Percentiles rank a stretch among this genome's conserved stretches.
These are phyloP conservation scores for Vachellia collinsii DNA, from an alignment of 306 rosid genomes.

Conservation along the genomic window DNA sequence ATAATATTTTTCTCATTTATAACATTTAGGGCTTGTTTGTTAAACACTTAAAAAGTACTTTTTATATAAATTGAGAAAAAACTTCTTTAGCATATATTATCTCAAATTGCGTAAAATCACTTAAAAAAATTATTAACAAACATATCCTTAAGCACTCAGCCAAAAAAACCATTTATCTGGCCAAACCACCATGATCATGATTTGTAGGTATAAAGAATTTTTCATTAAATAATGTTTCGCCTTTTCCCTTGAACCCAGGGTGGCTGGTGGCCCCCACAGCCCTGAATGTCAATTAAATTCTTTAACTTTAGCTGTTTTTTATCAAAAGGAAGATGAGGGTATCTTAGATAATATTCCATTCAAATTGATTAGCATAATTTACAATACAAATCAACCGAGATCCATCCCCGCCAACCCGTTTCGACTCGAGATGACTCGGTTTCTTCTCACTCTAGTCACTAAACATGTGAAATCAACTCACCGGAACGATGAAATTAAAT, in stretches of 20 bases:
- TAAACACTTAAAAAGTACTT: no score
- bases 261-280: background rate
- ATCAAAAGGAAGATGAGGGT: background rate
- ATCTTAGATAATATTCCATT: slow-evolving; percentile 10
- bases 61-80: no score
- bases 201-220: background rate
- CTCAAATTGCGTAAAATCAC: no score
- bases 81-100: no score
- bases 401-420: background rate
- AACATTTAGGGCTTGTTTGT: no score
- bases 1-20: background rate
- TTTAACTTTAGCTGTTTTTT: background rate
- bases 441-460: background rate
- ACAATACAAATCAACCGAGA: background rate
- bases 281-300: background rate
- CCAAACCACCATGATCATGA: background rate
- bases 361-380: background rate
- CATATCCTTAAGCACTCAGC: background rate
- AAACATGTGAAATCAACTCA: slow-evolving; percentile 4
- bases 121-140: no score
- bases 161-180: background rate
- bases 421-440: background rate
- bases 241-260: background rate
- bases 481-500: background rate
- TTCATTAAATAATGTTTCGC: background rate